Percentiles rank a stretch among this genome's conserved stretches.
Evolutionary conservation across 163 green algal species (phyloP).

Genomic region (Chlamydomonas reinhardtii): DNA sequence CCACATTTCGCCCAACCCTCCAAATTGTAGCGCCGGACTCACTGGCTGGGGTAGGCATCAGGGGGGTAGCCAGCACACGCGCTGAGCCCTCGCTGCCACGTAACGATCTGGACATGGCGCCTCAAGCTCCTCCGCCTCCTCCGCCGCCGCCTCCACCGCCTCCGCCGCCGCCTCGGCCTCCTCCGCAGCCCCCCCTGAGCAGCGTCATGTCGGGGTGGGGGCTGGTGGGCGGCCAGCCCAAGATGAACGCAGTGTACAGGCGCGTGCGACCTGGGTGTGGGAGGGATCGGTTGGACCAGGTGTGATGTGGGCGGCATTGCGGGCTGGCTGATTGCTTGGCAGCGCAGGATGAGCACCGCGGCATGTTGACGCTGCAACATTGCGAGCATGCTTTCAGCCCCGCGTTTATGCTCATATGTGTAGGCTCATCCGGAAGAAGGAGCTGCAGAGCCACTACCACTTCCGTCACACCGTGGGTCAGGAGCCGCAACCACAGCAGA

Average conservation of each 20-base stretch:
- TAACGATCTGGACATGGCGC: too few species aligned
- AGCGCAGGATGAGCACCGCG: neutral
- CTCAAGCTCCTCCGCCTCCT: neutral
- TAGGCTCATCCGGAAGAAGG: conserved; percentile 49
- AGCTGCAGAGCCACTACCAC: conserved; percentile 15
- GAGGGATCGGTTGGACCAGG: neutral
- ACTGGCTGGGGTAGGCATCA: too few species aligned
- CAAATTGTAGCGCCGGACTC: too few species aligned
- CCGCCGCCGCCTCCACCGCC: neutral
- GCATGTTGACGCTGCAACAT: neutral
- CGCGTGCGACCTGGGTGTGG: neutral
- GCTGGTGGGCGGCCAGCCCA: conserved; percentile 19
- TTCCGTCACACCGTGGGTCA: too few species aligned
- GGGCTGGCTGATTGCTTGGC: neutral
- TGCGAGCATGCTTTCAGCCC: neutral
- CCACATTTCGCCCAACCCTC: too few species aligned
- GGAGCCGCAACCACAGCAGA: neutral
- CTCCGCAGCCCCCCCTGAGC: neutral
- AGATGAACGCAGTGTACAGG: conserved; percentile 41
- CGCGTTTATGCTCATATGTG: neutral
- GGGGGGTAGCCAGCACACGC: too few species aligned
- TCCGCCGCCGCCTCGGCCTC: neutral
- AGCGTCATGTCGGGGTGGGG: conserved; percentile 43
- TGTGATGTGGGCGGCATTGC: neutral
- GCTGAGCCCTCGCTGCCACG: too few species aligned